Percentiles rank a stretch among this genome's conserved stretches.
Evolutionary conservation across 2,329 filamentous ascomycete genomes (phyloP).

Genomic region (Colletotrichum sp.): DNA sequence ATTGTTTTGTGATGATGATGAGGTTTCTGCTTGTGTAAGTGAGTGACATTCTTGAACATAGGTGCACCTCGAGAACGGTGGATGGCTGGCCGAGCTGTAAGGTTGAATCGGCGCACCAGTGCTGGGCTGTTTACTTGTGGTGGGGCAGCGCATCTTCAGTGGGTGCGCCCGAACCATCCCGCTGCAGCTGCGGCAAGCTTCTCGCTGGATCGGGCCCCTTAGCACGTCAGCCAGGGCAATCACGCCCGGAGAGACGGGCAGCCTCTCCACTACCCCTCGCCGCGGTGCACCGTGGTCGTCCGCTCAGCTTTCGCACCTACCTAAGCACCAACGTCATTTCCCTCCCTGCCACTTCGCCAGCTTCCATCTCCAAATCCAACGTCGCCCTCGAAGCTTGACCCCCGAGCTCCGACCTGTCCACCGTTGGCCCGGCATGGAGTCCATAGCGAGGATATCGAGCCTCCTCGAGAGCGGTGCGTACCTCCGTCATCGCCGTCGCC

Average conservation of each 20-base stretch:
- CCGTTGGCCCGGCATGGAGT: conserved; percentile 73
- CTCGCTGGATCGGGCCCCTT: neutral
- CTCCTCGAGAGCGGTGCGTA: conserved; percentile 89
- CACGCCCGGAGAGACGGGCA: neutral
- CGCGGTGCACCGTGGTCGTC: neutral
- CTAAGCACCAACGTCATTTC: conserved; percentile 25
- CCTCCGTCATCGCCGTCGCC: neutral
- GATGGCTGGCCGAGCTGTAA: neutral
- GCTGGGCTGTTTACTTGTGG: neutral
- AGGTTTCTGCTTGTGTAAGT: neutral
- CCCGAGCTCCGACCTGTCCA: neutral
- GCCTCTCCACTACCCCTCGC: neutral
- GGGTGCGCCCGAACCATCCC: neutral
- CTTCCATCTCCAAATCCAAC: neutral
- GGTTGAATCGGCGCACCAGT: neutral
- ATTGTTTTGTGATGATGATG: neutral
- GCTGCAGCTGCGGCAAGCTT: neutral
- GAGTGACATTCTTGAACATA: neutral
- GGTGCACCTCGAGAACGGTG: neutral
- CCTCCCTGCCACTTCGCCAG: conserved; percentile 3
- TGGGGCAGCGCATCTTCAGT: neutral
- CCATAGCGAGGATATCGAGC: conserved; percentile 90
- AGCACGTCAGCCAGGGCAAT: neutral
- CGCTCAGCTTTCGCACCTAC: neutral
- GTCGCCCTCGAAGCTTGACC: neutral